Evolutionary conservation across 2,329 filamentous ascomycete genomes (phyloP), one percentile per base, ranked within the genome.

Genomic region (Aureobasidium sp.): DNA sequence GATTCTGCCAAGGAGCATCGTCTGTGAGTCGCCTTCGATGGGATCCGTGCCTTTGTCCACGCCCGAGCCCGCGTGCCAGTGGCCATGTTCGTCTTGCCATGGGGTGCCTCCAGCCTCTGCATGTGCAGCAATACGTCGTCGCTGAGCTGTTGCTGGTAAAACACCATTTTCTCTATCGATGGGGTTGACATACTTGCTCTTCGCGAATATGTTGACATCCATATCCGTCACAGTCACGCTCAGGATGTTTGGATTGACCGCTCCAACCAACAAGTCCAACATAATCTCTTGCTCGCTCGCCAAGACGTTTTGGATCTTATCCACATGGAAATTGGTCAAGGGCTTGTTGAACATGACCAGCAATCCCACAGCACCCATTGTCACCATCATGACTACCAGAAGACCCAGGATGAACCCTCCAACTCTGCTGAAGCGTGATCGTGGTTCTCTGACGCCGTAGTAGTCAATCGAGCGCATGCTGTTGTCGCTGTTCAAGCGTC

Each of bases 231-330:
- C 85, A 2, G 88, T 88, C 45, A 99, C 88, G 2, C 91, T 86
- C 42, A 97, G 88, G 44, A 97, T 86, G 68, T 97, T 99, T 1
- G 93, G 92, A 71, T 99, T 99, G 68, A 93, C 81, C 0, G 93
- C 94, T 67, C 85, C 85, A 63, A 99, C 90, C 25, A 90, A 85
- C 53, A 99, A 77, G 73, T 99, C 93, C 69, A 97, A 83, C 85
- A 99, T 96, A 45, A 99, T 82, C 72, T 97, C 92, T 73, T 96
- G 90, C 73, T 96, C 90, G 68, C 90, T 96, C 2, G 92, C 92
- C 53, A 97, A 82, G 29, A 99, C 91, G 67, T 96, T 95, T 68
- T 88, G 85, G 66, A 99, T 91, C 65, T 87, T 86, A 61, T 88
- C 79, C 48, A 97, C 84, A 65, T 88, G 81, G 62, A 97, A 89